phyloP scores from a whole-genome alignment of 1,284 basidiomycete species.

The Ceratobasidium sp. region DNA sequence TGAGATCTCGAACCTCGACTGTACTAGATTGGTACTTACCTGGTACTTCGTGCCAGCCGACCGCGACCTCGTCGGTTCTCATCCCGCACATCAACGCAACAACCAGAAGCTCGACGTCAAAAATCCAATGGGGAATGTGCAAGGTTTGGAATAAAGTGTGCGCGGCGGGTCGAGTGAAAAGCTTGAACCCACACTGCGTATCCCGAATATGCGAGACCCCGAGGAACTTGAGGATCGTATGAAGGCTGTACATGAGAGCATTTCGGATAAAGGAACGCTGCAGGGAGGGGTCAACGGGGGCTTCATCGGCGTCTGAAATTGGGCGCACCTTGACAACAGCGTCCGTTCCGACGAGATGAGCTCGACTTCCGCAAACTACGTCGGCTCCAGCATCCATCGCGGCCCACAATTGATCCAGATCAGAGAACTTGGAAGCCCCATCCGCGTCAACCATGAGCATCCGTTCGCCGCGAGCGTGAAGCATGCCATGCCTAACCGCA shows the following conservation, averaged over 20 bases:
- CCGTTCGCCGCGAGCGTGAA: constrained; percentile 77
- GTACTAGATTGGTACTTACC: no score
- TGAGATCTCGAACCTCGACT: no score
- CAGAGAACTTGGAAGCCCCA: constrained; percentile 85
- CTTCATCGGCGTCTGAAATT: not conserved
- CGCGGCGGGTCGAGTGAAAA: constrained; percentile 83
- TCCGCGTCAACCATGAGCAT: constrained; percentile 94
- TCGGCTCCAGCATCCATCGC: constrained; percentile 79
- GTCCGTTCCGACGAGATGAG: constrained; percentile 88
- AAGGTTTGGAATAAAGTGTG: constrained; percentile 81
- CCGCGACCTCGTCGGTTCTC: constrained; percentile 83
- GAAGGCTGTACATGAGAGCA: constrained; percentile 89
- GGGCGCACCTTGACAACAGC: constrained; percentile 93
- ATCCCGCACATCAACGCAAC: constrained; percentile 77
- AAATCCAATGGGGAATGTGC: constrained; percentile 89
- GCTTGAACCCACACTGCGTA: constrained; percentile 97
- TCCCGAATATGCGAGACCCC: constrained; percentile 88
- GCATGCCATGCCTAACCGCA: constrained; percentile 87
- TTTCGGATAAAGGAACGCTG: constrained; percentile 90
- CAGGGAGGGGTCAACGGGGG: not conserved
- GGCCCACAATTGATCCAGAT: constrained; percentile 74
- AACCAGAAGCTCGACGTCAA: constrained; percentile 92
- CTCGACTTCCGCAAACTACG: constrained; percentile 77
- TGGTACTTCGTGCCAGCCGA: constrained; percentile 90
- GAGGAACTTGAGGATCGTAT: constrained; percentile 80